Evolutionary conservation across 2,329 filamentous ascomycete genomes (phyloP), one percentile per base, ranked within the genome.

Genomic region (Diaporthe sp.): DNA sequence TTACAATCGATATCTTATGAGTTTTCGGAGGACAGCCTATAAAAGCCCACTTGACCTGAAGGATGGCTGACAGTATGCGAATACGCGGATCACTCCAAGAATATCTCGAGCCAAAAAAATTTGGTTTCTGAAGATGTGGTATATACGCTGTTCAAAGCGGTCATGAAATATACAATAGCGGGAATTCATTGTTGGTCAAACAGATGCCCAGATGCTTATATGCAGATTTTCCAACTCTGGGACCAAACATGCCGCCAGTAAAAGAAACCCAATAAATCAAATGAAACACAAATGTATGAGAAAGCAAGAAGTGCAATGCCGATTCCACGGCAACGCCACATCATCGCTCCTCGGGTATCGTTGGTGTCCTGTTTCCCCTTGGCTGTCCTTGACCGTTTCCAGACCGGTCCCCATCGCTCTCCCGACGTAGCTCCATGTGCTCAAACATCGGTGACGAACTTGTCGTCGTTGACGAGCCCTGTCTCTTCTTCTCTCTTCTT

Each of bases 291-390:
- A n/a, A 8, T 65, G 42, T 9, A 49, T 73, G 70, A 73, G 70
- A 31, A 53, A 73, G 70, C 70, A 73, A 65, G 6, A 65, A 31
- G 12, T 19, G 57, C 58, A 25, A 31, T 73, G 70, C 58, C 58
- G 5, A 19, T 25, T 37, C 10, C 44, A 44, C 25, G 39, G 49
- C 61, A 58, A 25, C 7, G 49, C 49, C 51, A 58, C 37, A 22
- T 61, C 49, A 51, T 28, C 15, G 68, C 68, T 75, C 49, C 67
- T 75, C 73, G 73, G 73, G 73, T 75, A 75, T 75, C 73, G 68
- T 75, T 62, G 73, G 44, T 62, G 73, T 72, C 49, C 57, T 61
- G 44, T 37, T 49, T n/a, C 57, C 73, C 46, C 39, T 65, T 28
- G 42, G 31, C 65, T 34, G 61, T 51, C 51, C 57, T 12, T 28